Evolutionary conservation across 2,329 filamentous ascomycete species (phyloP).

Genomic region (Phialophora chinensis): DNA sequence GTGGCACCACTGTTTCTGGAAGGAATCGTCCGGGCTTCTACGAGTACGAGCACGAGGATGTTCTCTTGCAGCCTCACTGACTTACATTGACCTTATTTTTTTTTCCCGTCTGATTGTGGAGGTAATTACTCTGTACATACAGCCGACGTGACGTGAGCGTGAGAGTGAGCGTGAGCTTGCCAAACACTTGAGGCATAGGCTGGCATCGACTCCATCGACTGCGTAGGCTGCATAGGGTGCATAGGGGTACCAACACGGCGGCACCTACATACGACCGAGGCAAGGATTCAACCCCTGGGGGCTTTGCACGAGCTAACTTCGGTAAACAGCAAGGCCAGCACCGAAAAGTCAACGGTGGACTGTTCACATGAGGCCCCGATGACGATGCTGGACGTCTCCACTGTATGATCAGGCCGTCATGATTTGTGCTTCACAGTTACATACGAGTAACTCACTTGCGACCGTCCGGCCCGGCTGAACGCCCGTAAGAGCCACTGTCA

Average conservation of each 20-base stretch:
- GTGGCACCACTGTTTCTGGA: neutral
- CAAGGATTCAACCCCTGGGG: neutral
- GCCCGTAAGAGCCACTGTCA: conserved; percentile 2
- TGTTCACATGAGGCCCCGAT: neutral
- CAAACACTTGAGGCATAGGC: no score
- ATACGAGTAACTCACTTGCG: neutral
- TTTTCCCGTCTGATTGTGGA: no score
- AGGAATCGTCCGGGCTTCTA: neutral
- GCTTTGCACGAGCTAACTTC: neutral
- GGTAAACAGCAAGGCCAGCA: no score
- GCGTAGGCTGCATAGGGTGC: no score
- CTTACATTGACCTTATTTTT: no score
- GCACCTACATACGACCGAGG: neutral
- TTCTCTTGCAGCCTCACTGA: no score
- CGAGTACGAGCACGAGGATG: neutral
- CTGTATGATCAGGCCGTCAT: neutral
- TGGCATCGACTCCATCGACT: no score
- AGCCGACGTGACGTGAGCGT: no score
- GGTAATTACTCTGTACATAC: no score
- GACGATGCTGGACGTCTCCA: neutral
- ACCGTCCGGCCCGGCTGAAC: conserved; percentile 6
- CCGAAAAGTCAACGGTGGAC: neutral
- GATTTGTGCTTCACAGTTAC: neutral
- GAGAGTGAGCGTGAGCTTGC: no score
- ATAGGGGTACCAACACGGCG: neutral